Evolutionary conservation across 1,284 basidiomycete species (phyloP).

Genomic region (Cryptococcus sp.): DNA sequence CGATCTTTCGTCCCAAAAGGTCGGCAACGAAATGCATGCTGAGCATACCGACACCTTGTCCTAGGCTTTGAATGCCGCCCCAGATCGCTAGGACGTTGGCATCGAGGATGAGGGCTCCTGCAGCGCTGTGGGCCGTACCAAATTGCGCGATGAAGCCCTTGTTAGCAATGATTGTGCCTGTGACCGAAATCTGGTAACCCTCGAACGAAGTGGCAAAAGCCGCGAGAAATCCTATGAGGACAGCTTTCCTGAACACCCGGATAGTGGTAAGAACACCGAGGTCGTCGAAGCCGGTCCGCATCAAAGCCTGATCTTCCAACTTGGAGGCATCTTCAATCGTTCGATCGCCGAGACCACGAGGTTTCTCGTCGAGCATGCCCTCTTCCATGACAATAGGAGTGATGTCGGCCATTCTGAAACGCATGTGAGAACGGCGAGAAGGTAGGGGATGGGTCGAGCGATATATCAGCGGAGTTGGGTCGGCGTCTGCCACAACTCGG

Average conservation of each 20-base stretch:
- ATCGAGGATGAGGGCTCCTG: neutral
- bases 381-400: too few species aligned
- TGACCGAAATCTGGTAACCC: neutral
- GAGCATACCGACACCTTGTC: conserved; percentile 2
- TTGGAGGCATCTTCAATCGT: too few species aligned
- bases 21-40: conserved; percentile 12
- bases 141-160: conserved; percentile 3
- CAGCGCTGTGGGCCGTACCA: neutral
- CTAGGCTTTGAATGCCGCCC: conserved; percentile 1
- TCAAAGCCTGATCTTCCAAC: too few species aligned
- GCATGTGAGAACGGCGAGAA: too few species aligned
- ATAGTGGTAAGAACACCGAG: neutral
- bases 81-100: neutral
- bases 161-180: neutral
- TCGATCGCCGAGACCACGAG: too few species aligned
- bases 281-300: neutral
- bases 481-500: too few species aligned
- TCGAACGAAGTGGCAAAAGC: conserved; percentile 1
- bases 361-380: too few species aligned
- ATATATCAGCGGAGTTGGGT: too few species aligned
- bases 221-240: neutral
- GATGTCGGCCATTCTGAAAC: too few species aligned
- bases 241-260: neutral
- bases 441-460: too few species aligned
- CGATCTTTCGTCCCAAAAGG: conserved; percentile 29